phyloP scores from a whole-genome alignment of 176 grass and related monocot genomes.

The Carex myosuroides region DNA sequence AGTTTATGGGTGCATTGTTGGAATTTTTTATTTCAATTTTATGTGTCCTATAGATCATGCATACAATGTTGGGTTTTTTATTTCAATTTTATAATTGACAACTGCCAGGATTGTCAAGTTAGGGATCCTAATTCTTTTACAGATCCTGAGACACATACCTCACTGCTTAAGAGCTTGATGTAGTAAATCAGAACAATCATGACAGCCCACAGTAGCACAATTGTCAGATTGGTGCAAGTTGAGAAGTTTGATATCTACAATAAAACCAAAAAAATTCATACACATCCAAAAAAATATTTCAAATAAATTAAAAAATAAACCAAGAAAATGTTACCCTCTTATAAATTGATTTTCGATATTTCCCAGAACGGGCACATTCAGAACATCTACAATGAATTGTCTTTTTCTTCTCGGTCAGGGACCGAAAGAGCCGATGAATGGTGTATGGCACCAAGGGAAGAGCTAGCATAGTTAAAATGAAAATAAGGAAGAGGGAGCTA shows the following conservation, averaged over 20 bases:
- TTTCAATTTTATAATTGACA: background rate
- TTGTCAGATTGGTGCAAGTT: constrained; percentile 76
- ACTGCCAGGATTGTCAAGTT: background rate
- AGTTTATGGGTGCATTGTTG: background rate
- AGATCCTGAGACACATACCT: constrained; percentile 40
- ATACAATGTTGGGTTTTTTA: background rate
- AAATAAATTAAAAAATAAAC: background rate
- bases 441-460: constrained; percentile 92
- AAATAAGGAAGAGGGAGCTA: constrained; percentile 86
- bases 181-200: constrained; percentile 93
- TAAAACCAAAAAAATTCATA: background rate
- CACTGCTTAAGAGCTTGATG: constrained; percentile 80
- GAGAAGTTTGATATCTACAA: constrained; percentile 98
- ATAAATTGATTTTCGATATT: constrained; percentile 95
- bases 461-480: constrained; percentile 95
- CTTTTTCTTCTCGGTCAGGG: constrained; percentile 68
- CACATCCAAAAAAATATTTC: background rate
- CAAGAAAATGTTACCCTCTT: constrained; percentile 41
- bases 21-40: background rate
- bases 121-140: background rate
- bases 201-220: constrained; percentile 77
- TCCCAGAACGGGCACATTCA: constrained; percentile 68
- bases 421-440: constrained; percentile 50
- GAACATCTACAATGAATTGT: constrained; percentile 85
- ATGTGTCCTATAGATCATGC: background rate